Base-by-base conservation (phyloP, 768 basidiomycete genomes). In the Pleurotus giganteus region DNA sequence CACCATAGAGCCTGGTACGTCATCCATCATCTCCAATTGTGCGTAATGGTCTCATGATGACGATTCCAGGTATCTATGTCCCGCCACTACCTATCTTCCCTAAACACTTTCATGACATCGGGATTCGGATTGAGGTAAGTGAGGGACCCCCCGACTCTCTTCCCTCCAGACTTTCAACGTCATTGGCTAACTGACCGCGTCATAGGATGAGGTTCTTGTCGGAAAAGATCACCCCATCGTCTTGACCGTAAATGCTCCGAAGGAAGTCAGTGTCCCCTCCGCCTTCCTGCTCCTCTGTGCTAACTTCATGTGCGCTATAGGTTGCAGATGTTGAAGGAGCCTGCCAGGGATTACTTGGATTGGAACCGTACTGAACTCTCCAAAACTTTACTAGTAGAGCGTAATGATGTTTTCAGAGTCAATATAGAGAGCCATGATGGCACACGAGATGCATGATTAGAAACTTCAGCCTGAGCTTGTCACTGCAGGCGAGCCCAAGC, bases 21-120 rank as follows among this genome's bases (percentile, higher is more conserved):
- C 50, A 57, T 17, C 4, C 36, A 36, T 36, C n/a, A 1, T n/a
- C 9, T 36, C 34, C 34, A 9, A 36, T n/a, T 1, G 12, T 24
- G 44, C 15, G 21, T 46, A 46, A 15, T 36, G 34, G n/a, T n/a
- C 44, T 23, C 26, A 46, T n/a, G 5, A n/a, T 13, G 29, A 13
- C 31, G 13, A 8, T 23, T 19, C 2, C 31, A 81, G 94, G 91
- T 1, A 79, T 96, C 28, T 98, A 97, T 65, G 91, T 99, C 34
- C 97, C 96, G 2, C 84, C 87, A 1, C 77, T 80, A 5, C 64
- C 84, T 2, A 74, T 82, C 42, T 98, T 91, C 68, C 97, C 96
- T 2, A 88, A 82, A 59, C 82, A 83, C 49, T 98, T 94, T 70
- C 94, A 96, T 61, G 89, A 93, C 59, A 81, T 97, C 26, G 94